Evolutionary conservation across 805 yeast species (phyloP), one percentile per base, ranked within the genome.

Genomic region (Zygosaccharomyces lentus): DNA sequence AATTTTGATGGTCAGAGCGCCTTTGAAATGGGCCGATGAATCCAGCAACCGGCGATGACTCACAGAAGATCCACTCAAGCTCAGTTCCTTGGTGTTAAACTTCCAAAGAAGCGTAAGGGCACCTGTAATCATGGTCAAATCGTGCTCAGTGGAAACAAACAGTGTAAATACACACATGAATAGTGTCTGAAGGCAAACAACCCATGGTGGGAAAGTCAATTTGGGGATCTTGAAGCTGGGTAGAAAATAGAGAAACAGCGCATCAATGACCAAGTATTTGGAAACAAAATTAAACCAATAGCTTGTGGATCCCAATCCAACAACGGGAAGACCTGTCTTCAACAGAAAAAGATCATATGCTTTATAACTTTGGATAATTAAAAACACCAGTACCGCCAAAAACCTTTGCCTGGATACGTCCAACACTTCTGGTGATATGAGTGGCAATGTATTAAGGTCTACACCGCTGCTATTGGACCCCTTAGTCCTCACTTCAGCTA

Each of bases 361-460:
- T 61, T 93, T 91, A 78, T 85, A 85, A n/a, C 87, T 78, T 64
- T 90, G 97, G n/a, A 91, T 72, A 27, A 85, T 71, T 2, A 77
- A 69, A 59, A 88, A 87, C 9, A 86, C 50, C 1, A 87, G 76
- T n/a, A 82, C 62, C 2, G 81, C 74, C 45, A 87, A 74, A 29
- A 80, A 64, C 49, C 96, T 71, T 64, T 91, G 99, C 10, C 86
- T 78, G 2, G 87, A 87, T 5, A 78, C 77, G 52, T 88, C 96
- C 21, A 90, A 60, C 1, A 81, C 69, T 6, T 74, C 67, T 12
- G 79, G 73, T 0, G 96, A 87, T 34, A 91, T 80, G 34, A 85
- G 66, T 2, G 82, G 71, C 35, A 53, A 26, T 27, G 41, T 26
- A 15, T 15, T 26, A 25, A 19, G 21, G 9, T 24, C 25, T 16